These are phyloP conservation scores for Excoecaria cochinchinensis DNA, from an alignment of 345 rosid species.

Conservation along the genomic window DNA sequence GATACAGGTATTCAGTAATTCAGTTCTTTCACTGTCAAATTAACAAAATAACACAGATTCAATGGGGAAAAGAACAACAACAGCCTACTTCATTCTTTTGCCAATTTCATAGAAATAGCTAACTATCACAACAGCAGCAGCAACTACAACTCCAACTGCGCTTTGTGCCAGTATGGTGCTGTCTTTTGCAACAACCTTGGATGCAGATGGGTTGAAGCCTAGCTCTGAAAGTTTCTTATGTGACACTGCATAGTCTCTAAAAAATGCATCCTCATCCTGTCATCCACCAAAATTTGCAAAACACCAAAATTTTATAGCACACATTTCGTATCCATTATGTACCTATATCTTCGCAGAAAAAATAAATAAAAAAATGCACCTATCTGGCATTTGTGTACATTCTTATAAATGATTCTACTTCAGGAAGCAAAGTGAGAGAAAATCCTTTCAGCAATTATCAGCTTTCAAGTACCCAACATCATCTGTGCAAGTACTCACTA, in stretches of 20 bases:
- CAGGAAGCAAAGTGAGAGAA: background rate
- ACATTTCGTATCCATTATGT: background rate
- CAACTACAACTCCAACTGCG: constrained; percentile 75
- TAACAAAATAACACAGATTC: background rate
- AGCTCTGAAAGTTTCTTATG: constrained; percentile 94
- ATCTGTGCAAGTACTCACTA: background rate
- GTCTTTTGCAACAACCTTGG: constrained; percentile 45
- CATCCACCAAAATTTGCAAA: constrained; percentile 11
- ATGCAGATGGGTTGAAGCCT: constrained; percentile 56
- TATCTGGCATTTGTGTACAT: constrained; percentile 13
- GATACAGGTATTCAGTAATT: background rate
- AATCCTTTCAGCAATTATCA: no score
- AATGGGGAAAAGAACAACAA: background rate
- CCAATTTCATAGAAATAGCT: constrained; percentile 81
- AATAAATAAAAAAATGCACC: background rate
- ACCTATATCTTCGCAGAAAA: no score
- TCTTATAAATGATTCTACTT: background rate
- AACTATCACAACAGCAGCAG: constrained; percentile 77
- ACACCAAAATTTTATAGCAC: background rate
- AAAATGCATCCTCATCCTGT: constrained; percentile 89
- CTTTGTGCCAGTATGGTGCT: constrained; percentile 64
- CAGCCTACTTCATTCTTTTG: constrained; percentile 52
- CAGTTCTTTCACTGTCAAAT: constrained; percentile 14
- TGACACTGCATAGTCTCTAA: constrained; percentile 65
- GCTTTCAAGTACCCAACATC: background rate